phyloP scores from a whole-genome alignment of 768 basidiomycete genomes.

The Tulasnella sp. region DNA sequence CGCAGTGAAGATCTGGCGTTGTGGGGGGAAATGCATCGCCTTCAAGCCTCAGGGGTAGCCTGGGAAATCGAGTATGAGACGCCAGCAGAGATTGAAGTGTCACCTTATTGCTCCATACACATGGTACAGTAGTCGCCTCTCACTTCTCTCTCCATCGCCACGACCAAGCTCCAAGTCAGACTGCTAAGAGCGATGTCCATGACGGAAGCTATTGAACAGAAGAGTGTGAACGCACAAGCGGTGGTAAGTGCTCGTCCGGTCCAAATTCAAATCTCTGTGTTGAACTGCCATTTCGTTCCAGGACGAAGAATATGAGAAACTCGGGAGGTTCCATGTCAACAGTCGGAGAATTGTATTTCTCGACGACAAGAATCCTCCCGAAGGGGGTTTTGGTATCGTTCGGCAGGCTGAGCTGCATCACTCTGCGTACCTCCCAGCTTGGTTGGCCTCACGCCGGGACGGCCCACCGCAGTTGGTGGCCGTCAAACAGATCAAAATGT shows the following conservation, averaged over 20 bases:
- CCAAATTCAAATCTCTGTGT: background rate
- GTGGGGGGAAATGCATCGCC: no score
- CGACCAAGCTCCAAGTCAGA: background rate
- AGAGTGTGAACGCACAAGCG: background rate
- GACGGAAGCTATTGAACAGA: background rate
- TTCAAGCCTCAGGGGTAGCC: no score
- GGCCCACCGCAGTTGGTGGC: background rate
- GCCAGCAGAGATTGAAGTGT: no score
- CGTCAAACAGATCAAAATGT: background rate
- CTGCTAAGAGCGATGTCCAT: background rate
- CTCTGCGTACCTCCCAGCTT: background rate
- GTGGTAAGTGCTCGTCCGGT: background rate
- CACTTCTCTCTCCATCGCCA: background rate
- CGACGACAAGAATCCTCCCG: background rate
- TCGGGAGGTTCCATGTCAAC: background rate
- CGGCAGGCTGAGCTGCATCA: background rate
- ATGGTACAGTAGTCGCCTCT: background rate
- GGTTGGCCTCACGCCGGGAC: background rate
- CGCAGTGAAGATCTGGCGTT: no score
- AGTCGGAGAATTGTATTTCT: background rate
- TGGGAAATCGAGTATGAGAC: no score
- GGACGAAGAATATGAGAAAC: background rate
- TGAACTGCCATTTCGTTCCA: background rate
- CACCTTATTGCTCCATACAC: background rate
- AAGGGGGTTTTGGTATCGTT: background rate